Evolutionary conservation across 345 rosid genomes (phyloP), one percentile per base, ranked within the genome.

Genomic region (Microcos paniculata): DNA sequence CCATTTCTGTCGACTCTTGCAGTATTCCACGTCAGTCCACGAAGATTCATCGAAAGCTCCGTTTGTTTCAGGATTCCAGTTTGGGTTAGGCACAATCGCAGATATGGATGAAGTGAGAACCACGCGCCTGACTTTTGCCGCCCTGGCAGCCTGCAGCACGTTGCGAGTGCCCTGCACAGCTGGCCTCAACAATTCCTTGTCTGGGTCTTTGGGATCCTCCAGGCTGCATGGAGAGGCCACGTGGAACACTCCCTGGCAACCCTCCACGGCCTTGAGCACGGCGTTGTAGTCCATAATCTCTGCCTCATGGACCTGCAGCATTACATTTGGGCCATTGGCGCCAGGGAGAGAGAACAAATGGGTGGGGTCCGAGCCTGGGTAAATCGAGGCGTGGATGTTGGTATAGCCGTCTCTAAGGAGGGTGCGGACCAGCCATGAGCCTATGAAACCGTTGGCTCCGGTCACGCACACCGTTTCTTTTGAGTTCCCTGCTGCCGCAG

Each of bases 161-260:
- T 91, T 89, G 19, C 87, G 56, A 0, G 98, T 94, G 28, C 97
- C 97, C 79, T 90, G 87, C 12, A 92, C 89, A 26, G 98, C 98
- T 9, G 97, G 98, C 65, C 80, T 69, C 23, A 94, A 46, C 42
- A 94, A 87, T 19, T 92, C 97, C 70, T 38, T 82, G 64, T 90
- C 81, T 0, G 97, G 94, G 80, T 94, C 80, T 8, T 67, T 35
- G n/a, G 92, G 91, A 55, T 83, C 89, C 72, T 90, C 94, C 59
- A 94, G 85, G n/a, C 83, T 83, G 51, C 97, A 92, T 43, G 96
- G 97, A 12, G 98, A 94, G 0, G 98, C 97, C 81, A 94, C 93
- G 79, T 92, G 97, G 90, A 93, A 93, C 2, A 91, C 90, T 23
- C 97, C 97, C 4, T 46, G n/a, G 82, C 93, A 93, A 38, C 97